Evolutionary conservation across 805 yeast genomes (phyloP).

Genomic region (Schizosaccharomyces pombe): DNA sequence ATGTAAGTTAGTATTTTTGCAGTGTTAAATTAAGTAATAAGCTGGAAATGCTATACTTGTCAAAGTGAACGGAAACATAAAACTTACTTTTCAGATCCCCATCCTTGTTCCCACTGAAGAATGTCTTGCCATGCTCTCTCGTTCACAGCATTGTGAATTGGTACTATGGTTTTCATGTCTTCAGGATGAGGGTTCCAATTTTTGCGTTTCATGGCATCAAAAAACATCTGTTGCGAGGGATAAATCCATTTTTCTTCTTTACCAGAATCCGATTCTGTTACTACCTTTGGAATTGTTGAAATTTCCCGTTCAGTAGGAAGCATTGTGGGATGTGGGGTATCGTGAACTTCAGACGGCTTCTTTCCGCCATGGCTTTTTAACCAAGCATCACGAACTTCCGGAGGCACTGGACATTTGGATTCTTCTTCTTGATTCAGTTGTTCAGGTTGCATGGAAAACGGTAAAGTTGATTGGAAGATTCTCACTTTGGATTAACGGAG

Average conservation of each 20-base stretch:
- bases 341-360: constrained; percentile 5
- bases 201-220: constrained; percentile 79
- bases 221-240: constrained; percentile 88
- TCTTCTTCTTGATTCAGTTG: constrained; percentile 12
- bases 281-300: constrained; percentile 41
- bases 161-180: constrained; percentile 80
- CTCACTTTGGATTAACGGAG: no score
- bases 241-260: constrained; percentile 57
- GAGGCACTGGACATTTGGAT: constrained; percentile 21
- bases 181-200: constrained; percentile 59
- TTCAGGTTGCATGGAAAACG: not conserved
- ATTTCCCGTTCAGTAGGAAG: constrained; percentile 55
- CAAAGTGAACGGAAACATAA: not conserved
- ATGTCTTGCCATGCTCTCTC: constrained; percentile 83
- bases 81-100: constrained; percentile 10
- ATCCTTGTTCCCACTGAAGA: constrained; percentile 47
- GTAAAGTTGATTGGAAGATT: no score
- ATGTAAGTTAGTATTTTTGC: no score
- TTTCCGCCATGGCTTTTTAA: constrained; percentile 11
- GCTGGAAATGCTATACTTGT: no score
- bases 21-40: no score
- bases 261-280: constrained; percentile 17
- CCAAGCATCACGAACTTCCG: constrained; percentile 20
- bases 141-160: constrained; percentile 81
- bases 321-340: constrained; percentile 9